A percentile compares a stretch with the other conserved stretches of the same genome.
These are phyloP conservation scores for Trametes cingulata DNA, from an alignment of 768 basidiomycete genomes.

Conservation along the genomic window DNA sequence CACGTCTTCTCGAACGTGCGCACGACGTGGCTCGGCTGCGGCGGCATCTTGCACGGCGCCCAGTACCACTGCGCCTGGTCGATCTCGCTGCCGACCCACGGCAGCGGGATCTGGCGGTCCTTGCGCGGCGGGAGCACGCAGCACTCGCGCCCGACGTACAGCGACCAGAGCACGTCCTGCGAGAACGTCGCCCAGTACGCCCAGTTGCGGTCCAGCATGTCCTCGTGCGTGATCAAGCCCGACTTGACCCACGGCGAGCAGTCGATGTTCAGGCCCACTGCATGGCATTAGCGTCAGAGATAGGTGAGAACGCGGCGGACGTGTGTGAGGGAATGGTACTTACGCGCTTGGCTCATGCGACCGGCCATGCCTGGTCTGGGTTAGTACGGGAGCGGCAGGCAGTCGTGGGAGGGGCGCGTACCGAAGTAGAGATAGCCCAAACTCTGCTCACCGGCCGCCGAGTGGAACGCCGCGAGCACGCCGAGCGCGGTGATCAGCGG, in stretches of 20 bases:
- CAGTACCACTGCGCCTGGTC: slow-evolving; percentile 51
- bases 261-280: slow-evolving; percentile 59
- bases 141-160: slow-evolving; percentile 66
- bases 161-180: slow-evolving; percentile 65
- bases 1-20: slow-evolving; percentile 50
- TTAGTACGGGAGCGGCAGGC: neutral
- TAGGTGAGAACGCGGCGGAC: neutral
- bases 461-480: slow-evolving; percentile 42
- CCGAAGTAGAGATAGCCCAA: slow-evolving; percentile 48
- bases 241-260: slow-evolving; percentile 57
- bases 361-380: slow-evolving; percentile 51
- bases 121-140: slow-evolving; percentile 44
- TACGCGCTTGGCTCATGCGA: slow-evolving; percentile 59
- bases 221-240: slow-evolving; percentile 51
- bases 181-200: slow-evolving; percentile 59
- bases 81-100: slow-evolving; percentile 50
- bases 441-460: slow-evolving; percentile 40
- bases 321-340: slow-evolving; percentile 32
- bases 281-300: neutral
- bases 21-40: slow-evolving; percentile 36
- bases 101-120: slow-evolving; percentile 42
- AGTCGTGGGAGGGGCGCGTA: slow-evolving; percentile 6
- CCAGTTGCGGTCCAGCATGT: slow-evolving; percentile 61
- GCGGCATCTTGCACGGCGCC: slow-evolving; percentile 40
- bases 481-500: slow-evolving; percentile 43